A percentile compares a stretch with the other conserved stretches of the same genome.
Conservation (phyloP, 2,329 filamentous ascomycete genomes). For the Pseudopyricularia javanii region DNA sequence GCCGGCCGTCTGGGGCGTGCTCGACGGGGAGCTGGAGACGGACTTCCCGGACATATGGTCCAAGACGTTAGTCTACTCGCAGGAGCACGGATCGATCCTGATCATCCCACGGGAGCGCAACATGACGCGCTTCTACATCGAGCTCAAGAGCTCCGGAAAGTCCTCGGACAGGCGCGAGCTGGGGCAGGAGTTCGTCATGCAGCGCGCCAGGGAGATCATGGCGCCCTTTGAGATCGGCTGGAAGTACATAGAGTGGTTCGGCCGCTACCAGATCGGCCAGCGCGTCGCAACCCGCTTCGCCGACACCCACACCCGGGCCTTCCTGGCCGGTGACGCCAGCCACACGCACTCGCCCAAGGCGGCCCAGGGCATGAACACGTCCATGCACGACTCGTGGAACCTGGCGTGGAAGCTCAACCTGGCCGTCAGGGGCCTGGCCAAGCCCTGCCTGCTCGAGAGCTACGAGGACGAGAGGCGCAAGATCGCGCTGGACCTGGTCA, state of each 20-base stretch:
- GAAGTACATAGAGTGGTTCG: constrained; percentile 58
- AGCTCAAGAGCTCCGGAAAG: constrained; percentile 35
- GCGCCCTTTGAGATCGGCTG: constrained; percentile 43
- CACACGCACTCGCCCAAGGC: constrained; percentile 58
- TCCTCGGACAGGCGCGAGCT: constrained; percentile 24
- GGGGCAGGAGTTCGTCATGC: constrained; percentile 53
- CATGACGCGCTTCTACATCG: constrained; percentile 54
- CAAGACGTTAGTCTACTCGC: constrained; percentile 57
- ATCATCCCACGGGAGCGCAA: constrained; percentile 63
- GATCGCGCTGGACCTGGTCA: constrained; percentile 45
- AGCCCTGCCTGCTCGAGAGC: constrained; percentile 40
- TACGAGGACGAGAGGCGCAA: constrained; percentile 53
- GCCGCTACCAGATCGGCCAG: constrained; percentile 59
- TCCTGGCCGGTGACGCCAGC: constrained; percentile 51
- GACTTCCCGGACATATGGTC: constrained; percentile 67
- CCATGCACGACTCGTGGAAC: constrained; percentile 51
- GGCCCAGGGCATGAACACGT: constrained; percentile 50
- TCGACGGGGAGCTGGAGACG: constrained; percentile 59
- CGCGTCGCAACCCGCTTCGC: constrained; percentile 59
- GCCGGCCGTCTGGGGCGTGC: constrained; percentile 52
- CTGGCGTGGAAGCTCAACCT: constrained; percentile 49
- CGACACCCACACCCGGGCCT: constrained; percentile 45
- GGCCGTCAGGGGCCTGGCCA: constrained; percentile 41
- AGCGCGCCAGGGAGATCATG: constrained; percentile 32
- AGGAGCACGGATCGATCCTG: constrained; percentile 56